Evolutionary conservation across 495 filamentous ascomycete species (phyloP).

Genomic region (Podospora tetraspora): DNA sequence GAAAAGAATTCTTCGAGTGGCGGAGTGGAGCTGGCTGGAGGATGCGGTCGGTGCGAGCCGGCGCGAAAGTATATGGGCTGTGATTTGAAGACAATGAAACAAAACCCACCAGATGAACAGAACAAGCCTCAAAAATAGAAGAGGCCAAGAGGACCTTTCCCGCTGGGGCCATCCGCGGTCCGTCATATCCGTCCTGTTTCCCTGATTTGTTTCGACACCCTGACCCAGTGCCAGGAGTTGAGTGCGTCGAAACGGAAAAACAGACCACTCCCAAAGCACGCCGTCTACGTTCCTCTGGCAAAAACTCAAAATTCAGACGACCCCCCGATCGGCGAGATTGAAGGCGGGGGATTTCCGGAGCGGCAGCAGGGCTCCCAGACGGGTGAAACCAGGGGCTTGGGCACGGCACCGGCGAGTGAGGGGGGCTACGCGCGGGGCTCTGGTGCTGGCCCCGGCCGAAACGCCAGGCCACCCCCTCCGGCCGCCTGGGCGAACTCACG

Average conservation of each 20-base stretch:
- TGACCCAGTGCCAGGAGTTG: neutral
- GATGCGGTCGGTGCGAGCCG: neutral
- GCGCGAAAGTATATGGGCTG: neutral
- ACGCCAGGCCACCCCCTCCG: neutral
- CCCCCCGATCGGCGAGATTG: neutral
- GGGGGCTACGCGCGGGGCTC: neutral
- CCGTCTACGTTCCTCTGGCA: neutral
- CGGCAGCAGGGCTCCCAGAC: neutral
- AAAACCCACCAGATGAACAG: neutral
- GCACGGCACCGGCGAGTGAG: neutral
- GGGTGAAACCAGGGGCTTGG: neutral
- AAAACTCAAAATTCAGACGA: neutral
- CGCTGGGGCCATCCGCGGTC: neutral
- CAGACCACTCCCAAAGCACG: neutral
- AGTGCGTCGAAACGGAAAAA: neutral
- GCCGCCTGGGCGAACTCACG: neutral
- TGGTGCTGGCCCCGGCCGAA: neutral
- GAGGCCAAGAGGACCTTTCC: neutral
- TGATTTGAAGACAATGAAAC: neutral
- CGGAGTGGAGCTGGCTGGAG: neutral
- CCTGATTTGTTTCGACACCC: neutral
- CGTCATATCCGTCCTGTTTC: neutral
- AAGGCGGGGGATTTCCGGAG: neutral
- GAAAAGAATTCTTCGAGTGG: neutral
- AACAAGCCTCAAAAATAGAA: neutral